Base-by-base conservation (phyloP, 495 filamentous ascomycete genomes). In the Chlorociboria aeruginascens region DNA sequence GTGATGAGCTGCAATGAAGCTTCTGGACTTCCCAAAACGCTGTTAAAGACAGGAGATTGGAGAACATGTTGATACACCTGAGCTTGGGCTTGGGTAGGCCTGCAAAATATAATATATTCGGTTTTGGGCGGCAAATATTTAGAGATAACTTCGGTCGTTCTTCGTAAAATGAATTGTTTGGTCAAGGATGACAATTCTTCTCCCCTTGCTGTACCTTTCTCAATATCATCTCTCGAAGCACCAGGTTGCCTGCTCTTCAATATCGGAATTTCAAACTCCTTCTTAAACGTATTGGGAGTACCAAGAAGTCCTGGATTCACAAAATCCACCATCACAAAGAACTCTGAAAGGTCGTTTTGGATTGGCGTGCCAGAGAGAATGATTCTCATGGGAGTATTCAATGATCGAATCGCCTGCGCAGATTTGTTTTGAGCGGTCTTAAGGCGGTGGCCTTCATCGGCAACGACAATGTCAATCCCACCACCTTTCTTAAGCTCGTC, bases 371-470 rank as follows among this genome's bases (percentile, higher is more conserved):
- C 85, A 4, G 83, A 85, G 0, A 90, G 67, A 49, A 89, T 82
- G 40, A 88, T 65, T 45, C 83, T 64, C 44, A 77, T 72, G 33
- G 72, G 62, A 0, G 85, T 83, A 52, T 82, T 83, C 3, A 90
- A 66, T 0, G 79, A 75, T 46, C 77, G 77, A 49, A 90, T 88
- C 10, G 85, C 85, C 45, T 78, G 70, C 14, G 82, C 83, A 45
- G 81, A 80, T 62, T 89, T 89, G 59, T 89, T 90, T 58, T 85
- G 80, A 11, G 84, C 75, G 0, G 85, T 89, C 61, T 90, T 90
- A 13, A 90, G 72, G 46, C 85, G 64, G 58, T 90, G 85, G 0
- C 85, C 85, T 65, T 90, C 85, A 60, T 90, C 85, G 2, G 82
- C 82, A 54, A 90, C 78, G 39, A 90, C 77, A 49, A 90, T 86